Conservation (phyloP, 441 rosid genomes). For the Erysimum cheiri region DNA sequence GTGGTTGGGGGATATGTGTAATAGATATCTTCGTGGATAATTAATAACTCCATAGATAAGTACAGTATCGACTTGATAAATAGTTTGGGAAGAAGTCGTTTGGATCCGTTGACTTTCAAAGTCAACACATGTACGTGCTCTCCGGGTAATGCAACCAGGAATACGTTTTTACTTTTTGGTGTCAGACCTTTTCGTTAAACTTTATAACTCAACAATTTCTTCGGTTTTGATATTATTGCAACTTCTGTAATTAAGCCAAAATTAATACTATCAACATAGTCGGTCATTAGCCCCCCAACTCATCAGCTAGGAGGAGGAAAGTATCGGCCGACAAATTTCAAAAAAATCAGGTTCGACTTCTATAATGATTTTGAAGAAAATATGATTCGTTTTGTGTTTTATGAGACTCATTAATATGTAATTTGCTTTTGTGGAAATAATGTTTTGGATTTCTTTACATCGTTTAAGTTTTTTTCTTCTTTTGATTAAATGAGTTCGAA, state of each 20-base stretch:
- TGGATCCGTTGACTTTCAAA: conserved; percentile 30
- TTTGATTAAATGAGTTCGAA: not conserved
- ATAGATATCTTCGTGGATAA: conserved; percentile 9
- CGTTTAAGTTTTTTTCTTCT: no score
- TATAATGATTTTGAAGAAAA: not conserved
- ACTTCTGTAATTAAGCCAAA: not conserved
- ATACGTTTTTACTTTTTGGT: not conserved
- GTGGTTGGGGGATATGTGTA: conserved; percentile 19
- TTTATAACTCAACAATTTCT: conserved; percentile 9
- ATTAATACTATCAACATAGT: not conserved
- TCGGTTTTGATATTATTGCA: conserved; percentile 17
- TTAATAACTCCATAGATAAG: conserved; percentile 6
- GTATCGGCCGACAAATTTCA: conserved; percentile 27
- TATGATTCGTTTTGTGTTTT: not conserved
- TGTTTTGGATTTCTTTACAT: not conserved
- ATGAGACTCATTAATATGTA: not conserved
- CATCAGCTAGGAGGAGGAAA: not conserved
- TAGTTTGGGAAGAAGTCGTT: conserved; percentile 21
- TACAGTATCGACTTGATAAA: not conserved
- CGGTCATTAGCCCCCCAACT: conserved; percentile 13
- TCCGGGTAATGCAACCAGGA: conserved; percentile 27
- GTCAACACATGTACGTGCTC: conserved; percentile 35
- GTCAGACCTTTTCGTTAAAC: not conserved
- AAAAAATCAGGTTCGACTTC: not conserved
- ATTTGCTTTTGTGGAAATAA: not conserved